Percentiles rank a stretch among this genome's conserved stretches.
phyloP scores from a whole-genome alignment of 805 yeast species.

The Myxozyma melibiosi region DNA sequence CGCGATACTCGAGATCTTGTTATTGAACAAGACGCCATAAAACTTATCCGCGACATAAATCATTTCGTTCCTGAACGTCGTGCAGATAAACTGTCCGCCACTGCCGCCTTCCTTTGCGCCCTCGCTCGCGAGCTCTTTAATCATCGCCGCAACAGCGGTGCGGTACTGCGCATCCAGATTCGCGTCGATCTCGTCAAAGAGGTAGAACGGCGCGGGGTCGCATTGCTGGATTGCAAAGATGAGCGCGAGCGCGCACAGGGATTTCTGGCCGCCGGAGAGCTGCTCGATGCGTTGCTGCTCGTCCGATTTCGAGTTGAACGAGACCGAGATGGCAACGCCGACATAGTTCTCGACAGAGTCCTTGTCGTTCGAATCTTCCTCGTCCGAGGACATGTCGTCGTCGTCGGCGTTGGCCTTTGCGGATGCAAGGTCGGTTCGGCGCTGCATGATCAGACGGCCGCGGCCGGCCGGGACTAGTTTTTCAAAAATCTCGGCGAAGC shows the following conservation, averaged over 20 bases:
- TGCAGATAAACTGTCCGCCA: constrained; percentile 88
- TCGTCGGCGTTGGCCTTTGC: constrained; percentile 30
- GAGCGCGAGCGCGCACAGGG: constrained; percentile 92
- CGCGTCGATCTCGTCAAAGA: constrained; percentile 96
- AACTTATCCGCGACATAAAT: constrained; percentile 81
- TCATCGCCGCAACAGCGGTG: constrained; percentile 77
- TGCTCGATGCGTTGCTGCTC: constrained; percentile 89
- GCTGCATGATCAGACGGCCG: constrained; percentile 72
- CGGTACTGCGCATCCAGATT: constrained; percentile 91
- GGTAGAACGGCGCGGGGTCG: constrained; percentile 95
- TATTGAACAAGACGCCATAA: constrained; percentile 82
- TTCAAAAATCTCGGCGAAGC: constrained; percentile 75
- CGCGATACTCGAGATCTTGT: constrained; percentile 76
- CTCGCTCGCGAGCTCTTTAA: constrained; percentile 58
- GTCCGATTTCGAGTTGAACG: constrained; percentile 81
- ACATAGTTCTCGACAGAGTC: constrained; percentile 57
- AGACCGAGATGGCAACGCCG: constrained; percentile 85
- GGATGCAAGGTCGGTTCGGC: constrained; percentile 38
- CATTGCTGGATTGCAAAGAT: constrained; percentile 91
- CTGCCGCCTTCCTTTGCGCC: constrained; percentile 1
- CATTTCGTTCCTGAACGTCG: constrained; percentile 95
- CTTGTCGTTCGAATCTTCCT: constrained; percentile 26
- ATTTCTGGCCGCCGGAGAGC: constrained; percentile 94
- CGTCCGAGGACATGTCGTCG: constrained; percentile 37
- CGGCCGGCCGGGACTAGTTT: constrained; percentile 80